phyloP scores from a whole-genome alignment of 176 grass and related monocot genomes.

The Zoysia pacifica region DNA sequence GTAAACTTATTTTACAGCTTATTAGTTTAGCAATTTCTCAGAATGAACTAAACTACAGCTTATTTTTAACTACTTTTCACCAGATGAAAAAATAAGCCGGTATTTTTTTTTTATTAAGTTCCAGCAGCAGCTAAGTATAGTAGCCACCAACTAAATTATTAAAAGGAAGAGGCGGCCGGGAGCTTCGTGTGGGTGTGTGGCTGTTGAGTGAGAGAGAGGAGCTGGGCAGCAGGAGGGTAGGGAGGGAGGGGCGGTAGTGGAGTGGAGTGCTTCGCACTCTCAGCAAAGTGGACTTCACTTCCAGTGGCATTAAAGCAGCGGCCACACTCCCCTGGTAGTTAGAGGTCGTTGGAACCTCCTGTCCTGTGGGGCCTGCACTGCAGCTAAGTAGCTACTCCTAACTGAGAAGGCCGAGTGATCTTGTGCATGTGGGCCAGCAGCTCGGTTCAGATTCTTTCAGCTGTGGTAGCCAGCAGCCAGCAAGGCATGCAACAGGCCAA shows the following conservation, averaged over 20 bases:
- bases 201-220: not conserved
- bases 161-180: not conserved
- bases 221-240: not conserved
- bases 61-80: no score
- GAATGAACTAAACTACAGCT: no score
- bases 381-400: no score
- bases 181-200: not conserved
- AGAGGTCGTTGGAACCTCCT: conserved; percentile 47
- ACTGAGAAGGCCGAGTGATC: no score
- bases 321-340: conserved; percentile 22
- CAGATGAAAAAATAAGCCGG: no score
- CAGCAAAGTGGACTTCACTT: conserved; percentile 64
- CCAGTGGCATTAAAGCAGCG: conserved; percentile 45
- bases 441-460: no score
- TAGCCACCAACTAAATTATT: conserved; percentile 22
- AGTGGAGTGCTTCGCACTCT: conserved; percentile 64
- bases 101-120: no score
- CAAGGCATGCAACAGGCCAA: no score
- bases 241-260: conserved; percentile 17
- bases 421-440: no score
- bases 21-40: no score
- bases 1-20: no score
- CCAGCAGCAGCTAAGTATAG: not conserved
- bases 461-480: no score
- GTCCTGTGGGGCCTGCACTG: not conserved